A percentile compares a stretch with the other conserved stretches of the same genome.
Evolutionary conservation across 83 land plant genomes (phyloP).

Genomic region (Diphasiastrum complanatum): DNA sequence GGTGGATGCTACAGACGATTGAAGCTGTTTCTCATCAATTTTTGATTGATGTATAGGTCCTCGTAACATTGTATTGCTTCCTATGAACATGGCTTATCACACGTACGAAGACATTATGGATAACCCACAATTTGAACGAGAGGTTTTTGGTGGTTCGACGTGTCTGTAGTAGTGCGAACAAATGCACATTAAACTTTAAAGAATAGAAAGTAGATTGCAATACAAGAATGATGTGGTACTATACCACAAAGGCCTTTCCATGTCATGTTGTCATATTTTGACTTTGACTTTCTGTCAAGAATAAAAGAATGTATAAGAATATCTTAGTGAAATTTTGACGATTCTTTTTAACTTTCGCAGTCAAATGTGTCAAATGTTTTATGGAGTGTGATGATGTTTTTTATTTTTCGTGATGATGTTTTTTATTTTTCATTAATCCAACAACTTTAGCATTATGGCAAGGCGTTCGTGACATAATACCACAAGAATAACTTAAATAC

Average conservation of each 20-base stretch:
- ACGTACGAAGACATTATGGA: conserved; percentile 90
- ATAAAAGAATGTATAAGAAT: too few species aligned
- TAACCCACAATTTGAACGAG: conserved; percentile 91
- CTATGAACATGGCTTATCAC: conserved; percentile 96
- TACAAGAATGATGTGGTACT: conserved; percentile 71
- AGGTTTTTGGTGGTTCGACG: conserved; percentile 82
- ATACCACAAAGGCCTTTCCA: conserved; percentile 69
- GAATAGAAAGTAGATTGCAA: conserved; percentile 87
- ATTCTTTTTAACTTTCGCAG: too few species aligned
- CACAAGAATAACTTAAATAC: too few species aligned
- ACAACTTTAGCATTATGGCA: too few species aligned
- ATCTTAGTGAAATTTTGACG: too few species aligned
- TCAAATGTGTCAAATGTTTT: too few species aligned
- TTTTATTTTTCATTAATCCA: too few species aligned
- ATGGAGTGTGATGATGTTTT: too few species aligned
- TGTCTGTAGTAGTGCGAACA: conserved; percentile 91
- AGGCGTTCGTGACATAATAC: too few species aligned
- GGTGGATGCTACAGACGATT: not conserved
- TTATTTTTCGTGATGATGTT: too few species aligned
- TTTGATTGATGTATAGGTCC: conserved; percentile 52
- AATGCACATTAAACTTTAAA: conserved; percentile 80
- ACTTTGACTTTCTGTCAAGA: too few species aligned
- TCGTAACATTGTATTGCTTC: conserved; percentile 81
- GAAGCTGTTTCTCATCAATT: not conserved
- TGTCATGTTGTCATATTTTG: too few species aligned